These are phyloP conservation scores for Spiromastix sp. DNA, from an alignment of 2,329 filamentous ascomycete genomes.

Conservation along the genomic window DNA sequence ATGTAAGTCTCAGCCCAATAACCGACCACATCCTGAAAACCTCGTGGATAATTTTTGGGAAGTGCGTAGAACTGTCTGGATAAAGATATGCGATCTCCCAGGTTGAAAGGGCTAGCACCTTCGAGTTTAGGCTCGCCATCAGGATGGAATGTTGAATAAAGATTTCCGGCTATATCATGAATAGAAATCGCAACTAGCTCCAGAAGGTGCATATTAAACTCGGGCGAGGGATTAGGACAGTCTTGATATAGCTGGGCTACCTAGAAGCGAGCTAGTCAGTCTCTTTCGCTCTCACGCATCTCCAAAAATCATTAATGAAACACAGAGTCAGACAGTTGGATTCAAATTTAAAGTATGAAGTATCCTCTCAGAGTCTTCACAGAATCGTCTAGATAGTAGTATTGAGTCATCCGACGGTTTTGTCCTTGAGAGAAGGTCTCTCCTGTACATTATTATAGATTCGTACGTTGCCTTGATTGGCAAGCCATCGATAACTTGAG, in stretches of 20 bases:
- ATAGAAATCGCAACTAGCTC: slow-evolving; percentile 4
- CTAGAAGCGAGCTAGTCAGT: no score
- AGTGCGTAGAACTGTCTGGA: neutral
- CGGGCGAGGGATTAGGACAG: neutral
- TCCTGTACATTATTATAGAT: slow-evolving; percentile 1
- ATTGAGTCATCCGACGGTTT: neutral
- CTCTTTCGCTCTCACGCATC: no score
- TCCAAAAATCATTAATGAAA: neutral
- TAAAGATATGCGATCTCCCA: neutral
- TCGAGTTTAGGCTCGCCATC: slow-evolving; percentile 1
- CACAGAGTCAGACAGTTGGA: neutral
- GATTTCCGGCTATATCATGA: slow-evolving; percentile 4
- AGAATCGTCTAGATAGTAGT: neutral
- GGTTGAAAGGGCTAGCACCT: neutral
- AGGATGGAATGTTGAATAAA: slow-evolving; percentile 2
- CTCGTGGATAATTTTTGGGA: slow-evolving; percentile 1
- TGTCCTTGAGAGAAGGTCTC: slow-evolving; percentile 1
- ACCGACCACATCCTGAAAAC: slow-evolving; percentile 2
- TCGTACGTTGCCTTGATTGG: slow-evolving; percentile 3
- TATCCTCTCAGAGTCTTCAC: neutral
- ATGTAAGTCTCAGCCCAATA: slow-evolving; percentile 6
- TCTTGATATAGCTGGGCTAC: slow-evolving; percentile 3
- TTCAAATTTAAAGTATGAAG: slow-evolving; percentile 3
- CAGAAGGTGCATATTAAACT: slow-evolving; percentile 5
- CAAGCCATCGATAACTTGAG: slow-evolving; percentile 4